These are phyloP conservation scores for Eustoma russellianum DNA, from an alignment of 257 asterid genomes.

Conservation along the genomic window DNA sequence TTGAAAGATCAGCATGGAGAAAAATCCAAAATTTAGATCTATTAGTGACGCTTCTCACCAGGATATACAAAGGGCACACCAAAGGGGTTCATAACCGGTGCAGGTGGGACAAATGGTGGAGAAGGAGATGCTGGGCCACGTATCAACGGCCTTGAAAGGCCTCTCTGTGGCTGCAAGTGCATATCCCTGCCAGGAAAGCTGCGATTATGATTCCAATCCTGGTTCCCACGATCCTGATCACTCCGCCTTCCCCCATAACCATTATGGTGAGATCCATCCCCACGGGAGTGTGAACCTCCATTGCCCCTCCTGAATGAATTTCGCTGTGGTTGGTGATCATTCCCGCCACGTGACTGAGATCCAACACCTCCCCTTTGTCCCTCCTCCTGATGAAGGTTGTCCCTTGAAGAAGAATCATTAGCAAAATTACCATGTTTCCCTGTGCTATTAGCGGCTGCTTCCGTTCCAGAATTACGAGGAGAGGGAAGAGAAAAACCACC, in stretches of 20 bases:
- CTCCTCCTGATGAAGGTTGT: conserved; percentile 31
- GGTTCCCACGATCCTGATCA: conserved; percentile 54
- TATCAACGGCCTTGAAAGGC: conserved; percentile 36
- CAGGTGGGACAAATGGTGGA: conserved; percentile 35
- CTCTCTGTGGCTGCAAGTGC: conserved; percentile 43
- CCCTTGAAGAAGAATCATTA: conserved; percentile 34
- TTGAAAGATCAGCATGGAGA: conserved; percentile 10
- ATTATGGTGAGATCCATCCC: conserved; percentile 52
- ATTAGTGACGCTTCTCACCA: conserved; percentile 33
- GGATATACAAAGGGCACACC: conserved; percentile 41
- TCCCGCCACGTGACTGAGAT: conserved; percentile 33
- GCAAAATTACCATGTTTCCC: conserved; percentile 24
- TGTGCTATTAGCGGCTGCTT: conserved; percentile 16
- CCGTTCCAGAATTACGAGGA: conserved; percentile 23
- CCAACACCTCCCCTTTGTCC: conserved; percentile 45
- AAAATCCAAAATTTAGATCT: not conserved
- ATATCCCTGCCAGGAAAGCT: conserved; percentile 47
- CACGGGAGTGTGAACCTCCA: conserved; percentile 48
- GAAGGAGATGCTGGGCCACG: conserved; percentile 39
- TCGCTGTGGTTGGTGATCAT: conserved; percentile 45
- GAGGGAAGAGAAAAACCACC: conserved; percentile 34
- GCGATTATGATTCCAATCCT: conserved; percentile 41
- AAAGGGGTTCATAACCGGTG: conserved; percentile 35
- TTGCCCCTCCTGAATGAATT: conserved; percentile 47
- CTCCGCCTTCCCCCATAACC: conserved; percentile 61